Conservation (phyloP, 441 rosid species). For the Aquilaria agallochum region DNA sequence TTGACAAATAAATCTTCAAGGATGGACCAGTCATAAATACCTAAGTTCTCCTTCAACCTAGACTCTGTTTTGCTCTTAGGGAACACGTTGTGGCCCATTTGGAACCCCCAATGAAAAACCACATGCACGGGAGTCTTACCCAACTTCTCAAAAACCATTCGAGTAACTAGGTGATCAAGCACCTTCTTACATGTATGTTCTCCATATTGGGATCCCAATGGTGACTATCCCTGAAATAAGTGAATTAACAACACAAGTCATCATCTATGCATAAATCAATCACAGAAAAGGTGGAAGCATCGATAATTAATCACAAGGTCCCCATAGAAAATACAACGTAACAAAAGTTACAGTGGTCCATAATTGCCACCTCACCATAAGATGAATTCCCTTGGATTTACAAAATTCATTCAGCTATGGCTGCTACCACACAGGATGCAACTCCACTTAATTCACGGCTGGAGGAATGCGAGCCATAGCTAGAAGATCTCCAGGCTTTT, state of each 20-base stretch:
- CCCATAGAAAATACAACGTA: no score
- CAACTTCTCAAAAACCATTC: conserved; percentile 15
- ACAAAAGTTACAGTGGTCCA: no score
- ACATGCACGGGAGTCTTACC: conserved; percentile 25
- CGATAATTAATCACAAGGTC: no score
- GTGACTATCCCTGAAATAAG: conserved; percentile 24
- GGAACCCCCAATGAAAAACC: conserved; percentile 32
- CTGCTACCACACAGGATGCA: conserved; percentile 51
- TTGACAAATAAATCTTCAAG: conserved; percentile 21
- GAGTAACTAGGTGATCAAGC: conserved; percentile 19
- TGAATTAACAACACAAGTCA: background rate
- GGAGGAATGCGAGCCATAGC: conserved; percentile 41
- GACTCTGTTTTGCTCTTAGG: conserved; percentile 32
- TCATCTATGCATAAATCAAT: no score
- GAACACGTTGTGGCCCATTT: conserved; percentile 30
- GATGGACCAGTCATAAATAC: conserved; percentile 28
- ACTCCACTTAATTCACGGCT: conserved; percentile 65
- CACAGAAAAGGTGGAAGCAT: no score
- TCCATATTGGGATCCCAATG: conserved; percentile 26
- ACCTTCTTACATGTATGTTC: conserved; percentile 21
- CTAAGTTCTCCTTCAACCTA: conserved; percentile 32
- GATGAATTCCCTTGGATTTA: conserved; percentile 39
- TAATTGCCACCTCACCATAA: conserved; percentile 28
- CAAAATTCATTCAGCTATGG: conserved; percentile 30
- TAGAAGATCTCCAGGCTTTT: conserved; percentile 34